Percentiles rank a stretch among this genome's conserved stretches.
Evolutionary conservation across 1,284 basidiomycete species (phyloP).

Genomic region (Cryptococcus sp.): DNA sequence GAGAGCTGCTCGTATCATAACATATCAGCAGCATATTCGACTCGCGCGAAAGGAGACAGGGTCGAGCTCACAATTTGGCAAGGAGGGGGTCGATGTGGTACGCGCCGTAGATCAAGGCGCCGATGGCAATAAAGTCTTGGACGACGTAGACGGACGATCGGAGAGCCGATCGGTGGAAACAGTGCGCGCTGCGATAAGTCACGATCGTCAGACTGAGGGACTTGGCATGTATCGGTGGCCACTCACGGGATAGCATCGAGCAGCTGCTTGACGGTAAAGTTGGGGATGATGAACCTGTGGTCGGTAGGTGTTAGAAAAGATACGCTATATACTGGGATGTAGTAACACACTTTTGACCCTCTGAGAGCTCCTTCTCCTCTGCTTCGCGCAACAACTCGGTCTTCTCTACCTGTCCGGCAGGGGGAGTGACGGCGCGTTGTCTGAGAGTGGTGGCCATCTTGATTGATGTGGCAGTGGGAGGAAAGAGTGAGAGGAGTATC

Average conservation of each 20-base stretch:
- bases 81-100: constrained; percentile 64
- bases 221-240: background rate
- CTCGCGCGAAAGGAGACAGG: constrained; percentile 3
- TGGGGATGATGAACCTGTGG: constrained; percentile 51
- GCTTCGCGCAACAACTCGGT: constrained; percentile 45
- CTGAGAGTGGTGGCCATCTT: constrained; percentile 35
- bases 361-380: constrained; percentile 47
- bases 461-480: too few species aligned
- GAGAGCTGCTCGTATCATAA: constrained; percentile 52
- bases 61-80: constrained; percentile 36
- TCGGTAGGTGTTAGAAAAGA: constrained; percentile 58
- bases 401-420: constrained; percentile 44
- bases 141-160: constrained; percentile 79
- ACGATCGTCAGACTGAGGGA: background rate
- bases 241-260: constrained; percentile 81
- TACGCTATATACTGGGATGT: constrained; percentile 66
- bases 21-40: constrained; percentile 11
- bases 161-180: constrained; percentile 87
- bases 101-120: constrained; percentile 68
- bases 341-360: constrained; percentile 55
- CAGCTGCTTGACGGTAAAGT: constrained; percentile 58
- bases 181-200: constrained; percentile 66
- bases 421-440: constrained; percentile 36
- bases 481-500: too few species aligned
- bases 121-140: constrained; percentile 74